Percentiles rank a stretch among this genome's conserved stretches.
Evolutionary conservation across 2,329 filamentous ascomycete genomes (phyloP).

Genomic region (Cladosporium sp.): DNA sequence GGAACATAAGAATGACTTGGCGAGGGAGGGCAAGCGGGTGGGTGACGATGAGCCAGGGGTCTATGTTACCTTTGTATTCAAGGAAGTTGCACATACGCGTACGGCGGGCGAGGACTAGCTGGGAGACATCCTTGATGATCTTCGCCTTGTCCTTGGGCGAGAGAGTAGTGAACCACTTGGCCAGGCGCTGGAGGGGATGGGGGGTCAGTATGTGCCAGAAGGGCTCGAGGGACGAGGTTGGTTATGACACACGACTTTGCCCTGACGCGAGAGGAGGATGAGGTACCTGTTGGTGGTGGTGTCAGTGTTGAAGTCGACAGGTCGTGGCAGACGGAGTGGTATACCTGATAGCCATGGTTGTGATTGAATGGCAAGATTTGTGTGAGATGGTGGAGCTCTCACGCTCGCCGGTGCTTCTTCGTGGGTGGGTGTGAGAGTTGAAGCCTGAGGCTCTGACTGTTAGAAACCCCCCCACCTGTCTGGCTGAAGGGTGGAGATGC

Average conservation of each 20-base stretch:
- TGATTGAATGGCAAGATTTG: background rate
- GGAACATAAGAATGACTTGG: constrained; percentile 14
- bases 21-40: constrained; percentile 15
- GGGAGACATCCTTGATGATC: constrained; percentile 99
- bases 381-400: constrained; percentile 9
- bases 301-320: background rate
- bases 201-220: constrained; percentile 14
- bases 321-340: constrained; percentile 13
- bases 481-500: no score
- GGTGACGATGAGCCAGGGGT: constrained; percentile 17
- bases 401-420: background rate
- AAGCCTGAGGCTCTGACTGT: background rate
- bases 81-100: constrained; percentile 99
- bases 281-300: constrained; percentile 64
- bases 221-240: constrained; percentile 12
- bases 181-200: constrained; percentile 65
- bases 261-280: constrained; percentile 94
- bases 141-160: constrained; percentile 98
- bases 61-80: constrained; percentile 81
- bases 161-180: constrained; percentile 98
- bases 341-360: constrained; percentile 53
- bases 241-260: constrained; percentile 80
- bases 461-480: background rate
- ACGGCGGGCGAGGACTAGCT: constrained; percentile 89
- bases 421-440: no score